Evolutionary conservation across 805 yeast species (phyloP).

Genomic region (Alloascoidea africana): DNA sequence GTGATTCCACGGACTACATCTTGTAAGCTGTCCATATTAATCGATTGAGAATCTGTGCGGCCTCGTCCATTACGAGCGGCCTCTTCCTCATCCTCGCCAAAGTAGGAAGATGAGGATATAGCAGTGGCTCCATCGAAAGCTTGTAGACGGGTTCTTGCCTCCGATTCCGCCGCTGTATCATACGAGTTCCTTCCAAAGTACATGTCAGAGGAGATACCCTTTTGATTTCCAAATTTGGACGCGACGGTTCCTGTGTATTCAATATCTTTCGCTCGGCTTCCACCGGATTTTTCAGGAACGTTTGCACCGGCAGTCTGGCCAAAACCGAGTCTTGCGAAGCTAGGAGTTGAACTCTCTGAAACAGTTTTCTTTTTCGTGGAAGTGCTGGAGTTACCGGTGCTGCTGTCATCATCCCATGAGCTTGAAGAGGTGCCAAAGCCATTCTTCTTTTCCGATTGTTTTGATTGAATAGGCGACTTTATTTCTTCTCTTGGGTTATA

Average conservation of each 20-base stretch:
- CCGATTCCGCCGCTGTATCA: conserved; percentile 63
- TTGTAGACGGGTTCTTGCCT: conserved; percentile 71
- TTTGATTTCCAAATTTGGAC: conserved; percentile 71
- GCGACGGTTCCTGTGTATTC: conserved; percentile 50
- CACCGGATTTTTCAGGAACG: conserved; percentile 6
- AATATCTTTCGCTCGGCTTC: conserved; percentile 24
- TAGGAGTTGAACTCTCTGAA: conserved; percentile 20
- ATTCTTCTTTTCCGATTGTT: background rate
- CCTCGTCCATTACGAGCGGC: conserved; percentile 16
- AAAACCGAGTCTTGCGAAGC: conserved; percentile 73
- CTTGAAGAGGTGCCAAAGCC: conserved; percentile 18
- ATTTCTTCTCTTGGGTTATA: conserved; percentile 23
- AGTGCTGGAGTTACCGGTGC: conserved; percentile 33
- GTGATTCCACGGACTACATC: conserved; percentile 43
- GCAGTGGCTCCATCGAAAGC: conserved; percentile 76
- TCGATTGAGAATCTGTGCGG: conserved; percentile 15
- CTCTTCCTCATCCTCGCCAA: conserved; percentile 59
- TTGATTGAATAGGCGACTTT: conserved; percentile 3
- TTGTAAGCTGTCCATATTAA: conserved; percentile 33
- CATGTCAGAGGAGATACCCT: conserved; percentile 93
- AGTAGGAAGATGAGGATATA: conserved; percentile 84
- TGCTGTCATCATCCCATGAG: background rate
- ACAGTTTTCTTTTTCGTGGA: background rate
- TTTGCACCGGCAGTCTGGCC: conserved; percentile 71
- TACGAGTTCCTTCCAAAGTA: conserved; percentile 78